Conservation (phyloP, 2,329 filamentous ascomycete species). For the Trichoderma cornu-damae region DNA sequence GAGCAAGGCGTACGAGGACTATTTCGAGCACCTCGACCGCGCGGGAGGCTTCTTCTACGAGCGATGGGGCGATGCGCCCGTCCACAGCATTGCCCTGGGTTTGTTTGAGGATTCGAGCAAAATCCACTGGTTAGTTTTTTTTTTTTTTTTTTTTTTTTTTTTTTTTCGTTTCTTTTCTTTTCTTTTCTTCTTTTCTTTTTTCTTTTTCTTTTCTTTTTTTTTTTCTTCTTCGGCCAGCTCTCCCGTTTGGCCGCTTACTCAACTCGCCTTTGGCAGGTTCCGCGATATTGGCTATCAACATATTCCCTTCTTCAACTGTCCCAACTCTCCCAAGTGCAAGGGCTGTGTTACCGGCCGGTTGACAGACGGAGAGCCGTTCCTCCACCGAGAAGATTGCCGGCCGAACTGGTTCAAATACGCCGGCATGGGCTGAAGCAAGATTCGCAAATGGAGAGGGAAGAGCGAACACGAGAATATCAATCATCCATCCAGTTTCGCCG, state of each 20-base stretch:
- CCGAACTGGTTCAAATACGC: conserved; percentile 97
- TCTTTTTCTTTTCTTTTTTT: too few species aligned
- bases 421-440: conserved; percentile 61
- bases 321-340: conserved; percentile 89
- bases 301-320: conserved; percentile 98
- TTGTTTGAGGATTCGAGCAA: conserved; percentile 86
- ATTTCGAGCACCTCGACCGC: conserved; percentile 94
- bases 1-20: conserved; percentile 84
- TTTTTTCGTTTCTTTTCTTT: too few species aligned
- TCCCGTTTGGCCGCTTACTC: background rate
- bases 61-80: conserved; percentile 94
- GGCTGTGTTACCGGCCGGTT: conserved; percentile 83
- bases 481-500: background rate
- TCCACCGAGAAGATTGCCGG: conserved; percentile 87
- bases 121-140: conserved; percentile 89
- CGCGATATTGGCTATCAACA: conserved; percentile 98
- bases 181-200: too few species aligned
- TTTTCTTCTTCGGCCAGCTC: too few species aligned
- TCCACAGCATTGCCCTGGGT: conserved; percentile 89
- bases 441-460: background rate
- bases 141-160: too few species aligned
- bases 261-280: conserved; percentile 61
- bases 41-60: conserved; percentile 98
- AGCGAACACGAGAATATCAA: background rate
- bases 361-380: conserved; percentile 79